Conservation (phyloP, 2,329 filamentous ascomycete genomes). For the Dothistroma pini region DNA sequence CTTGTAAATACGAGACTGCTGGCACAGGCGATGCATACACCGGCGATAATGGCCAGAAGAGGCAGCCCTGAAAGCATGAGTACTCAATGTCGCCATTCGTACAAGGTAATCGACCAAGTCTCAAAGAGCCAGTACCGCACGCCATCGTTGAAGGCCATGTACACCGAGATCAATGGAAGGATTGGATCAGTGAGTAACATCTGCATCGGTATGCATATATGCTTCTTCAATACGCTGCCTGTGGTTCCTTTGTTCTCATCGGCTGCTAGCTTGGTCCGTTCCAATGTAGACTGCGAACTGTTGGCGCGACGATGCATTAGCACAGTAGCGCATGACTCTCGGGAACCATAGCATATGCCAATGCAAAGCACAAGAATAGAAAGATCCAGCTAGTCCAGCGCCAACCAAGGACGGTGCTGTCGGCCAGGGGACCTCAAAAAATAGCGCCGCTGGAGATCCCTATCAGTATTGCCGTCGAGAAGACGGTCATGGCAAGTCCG, state of each 20-base stretch:
- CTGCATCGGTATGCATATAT: constrained; percentile 37
- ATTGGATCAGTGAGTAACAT: constrained; percentile 51
- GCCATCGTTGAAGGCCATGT: constrained; percentile 36
- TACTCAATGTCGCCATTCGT: constrained; percentile 16
- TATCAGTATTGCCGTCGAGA: constrained; percentile 5
- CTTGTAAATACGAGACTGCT: constrained; percentile 11
- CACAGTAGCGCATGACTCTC: constrained; percentile 49
- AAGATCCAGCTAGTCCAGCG: constrained; percentile 13
- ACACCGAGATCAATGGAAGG: constrained; percentile 45
- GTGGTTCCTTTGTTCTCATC: constrained; percentile 41
- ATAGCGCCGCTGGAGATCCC: constrained; percentile 7
- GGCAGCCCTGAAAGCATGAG: constrained; percentile 17
- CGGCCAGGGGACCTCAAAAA: constrained; percentile 9
- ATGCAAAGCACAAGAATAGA: constrained; percentile 26
- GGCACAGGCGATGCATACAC: constrained; percentile 17
- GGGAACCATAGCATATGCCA: constrained; percentile 42
- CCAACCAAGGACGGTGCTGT: constrained; percentile 10
- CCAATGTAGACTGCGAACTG: constrained; percentile 46
- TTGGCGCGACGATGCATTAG: constrained; percentile 48
- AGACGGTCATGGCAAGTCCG: constrained; percentile 28
- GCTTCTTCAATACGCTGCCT: constrained; percentile 42
- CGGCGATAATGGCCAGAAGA: constrained; percentile 19
- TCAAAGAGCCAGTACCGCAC: constrained; percentile 39
- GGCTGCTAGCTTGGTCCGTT: constrained; percentile 40
- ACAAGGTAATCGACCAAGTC: constrained; percentile 32